Conservation (phyloP, 306 rosid genomes). For the Corylus americana region DNA sequence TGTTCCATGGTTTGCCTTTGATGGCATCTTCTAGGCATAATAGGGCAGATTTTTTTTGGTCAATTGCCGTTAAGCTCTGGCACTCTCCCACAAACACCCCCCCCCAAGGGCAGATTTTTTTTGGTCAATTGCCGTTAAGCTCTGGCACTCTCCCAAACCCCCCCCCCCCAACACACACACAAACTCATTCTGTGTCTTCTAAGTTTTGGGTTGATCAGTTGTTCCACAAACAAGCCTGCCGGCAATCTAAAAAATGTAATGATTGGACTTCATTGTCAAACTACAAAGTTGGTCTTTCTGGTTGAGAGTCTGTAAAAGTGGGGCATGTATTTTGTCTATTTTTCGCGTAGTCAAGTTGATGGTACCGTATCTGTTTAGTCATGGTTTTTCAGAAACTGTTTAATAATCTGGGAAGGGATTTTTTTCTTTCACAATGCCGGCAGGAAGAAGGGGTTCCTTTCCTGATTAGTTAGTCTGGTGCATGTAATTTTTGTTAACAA, state of each 20-base stretch:
- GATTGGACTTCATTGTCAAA: neutral
- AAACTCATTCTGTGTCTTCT: neutral
- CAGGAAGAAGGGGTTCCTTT: neutral
- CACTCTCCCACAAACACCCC: neutral
- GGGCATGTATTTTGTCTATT: neutral
- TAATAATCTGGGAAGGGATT: neutral
- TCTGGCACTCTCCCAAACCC: neutral
- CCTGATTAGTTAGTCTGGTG: neutral
- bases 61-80: neutral
- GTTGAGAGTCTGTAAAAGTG: neutral
- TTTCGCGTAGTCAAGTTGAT: neutral
- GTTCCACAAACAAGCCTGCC: neutral
- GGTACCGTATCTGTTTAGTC: neutral
- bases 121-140: neutral
- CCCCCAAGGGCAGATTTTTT: neutral
- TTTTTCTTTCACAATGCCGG: neutral
- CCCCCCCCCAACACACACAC: too few species aligned
- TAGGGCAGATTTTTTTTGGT: neutral
- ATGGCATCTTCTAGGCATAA: neutral
- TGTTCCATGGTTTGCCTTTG: neutral
- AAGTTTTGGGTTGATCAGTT: conserved; percentile 1
- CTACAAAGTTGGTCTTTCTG: neutral
- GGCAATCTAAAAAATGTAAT: neutral
- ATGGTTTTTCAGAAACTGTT: neutral
- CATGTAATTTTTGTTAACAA: neutral